Conservation (phyloP, 805 yeast genomes). For the Cyberlindnera mississippiensis region DNA sequence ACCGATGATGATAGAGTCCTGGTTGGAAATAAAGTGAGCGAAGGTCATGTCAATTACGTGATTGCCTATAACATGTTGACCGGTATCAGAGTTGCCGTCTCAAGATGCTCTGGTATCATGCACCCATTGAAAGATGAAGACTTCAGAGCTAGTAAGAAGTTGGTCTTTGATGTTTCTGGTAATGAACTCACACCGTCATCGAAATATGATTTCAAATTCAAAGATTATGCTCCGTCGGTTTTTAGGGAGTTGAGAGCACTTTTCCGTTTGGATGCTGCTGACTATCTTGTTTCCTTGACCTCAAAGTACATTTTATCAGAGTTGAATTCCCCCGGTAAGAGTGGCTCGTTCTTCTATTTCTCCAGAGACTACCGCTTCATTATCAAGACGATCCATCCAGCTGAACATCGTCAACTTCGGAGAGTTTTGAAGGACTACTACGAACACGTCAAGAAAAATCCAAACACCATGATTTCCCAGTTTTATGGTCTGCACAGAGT, state of each 20-base stretch:
- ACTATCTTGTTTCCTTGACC: slow-evolving; percentile 86
- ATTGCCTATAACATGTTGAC: slow-evolving; percentile 97
- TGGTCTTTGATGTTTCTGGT: slow-evolving; percentile 84
- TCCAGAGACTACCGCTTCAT: slow-evolving; percentile 91
- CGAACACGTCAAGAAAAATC: slow-evolving; percentile 74
- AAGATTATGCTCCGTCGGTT: slow-evolving; percentile 93
- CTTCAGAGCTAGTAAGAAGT: slow-evolving; percentile 67
- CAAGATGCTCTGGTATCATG: slow-evolving; percentile 84
- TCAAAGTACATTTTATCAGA: slow-evolving; percentile 91
- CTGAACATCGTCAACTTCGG: slow-evolving; percentile 85
- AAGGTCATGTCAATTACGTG: slow-evolving; percentile 90
- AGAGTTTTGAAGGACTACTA: slow-evolving; percentile 72
- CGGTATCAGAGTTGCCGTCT: slow-evolving; percentile 93
- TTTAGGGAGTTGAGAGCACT: slow-evolving; percentile 76
- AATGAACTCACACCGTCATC: slow-evolving; percentile 90
- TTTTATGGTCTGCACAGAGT: slow-evolving; percentile 94
- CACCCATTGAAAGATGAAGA: slow-evolving; percentile 67
- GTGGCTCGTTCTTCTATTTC: slow-evolving; percentile 94
- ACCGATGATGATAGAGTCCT: slow-evolving; percentile 54
- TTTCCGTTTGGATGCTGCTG: slow-evolving; percentile 93
- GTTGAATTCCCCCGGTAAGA: slow-evolving; percentile 92
- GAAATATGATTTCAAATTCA: slow-evolving; percentile 92
- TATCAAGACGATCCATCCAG: slow-evolving; percentile 90
- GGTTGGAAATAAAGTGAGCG: slow-evolving; percentile 79
- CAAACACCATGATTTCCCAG: slow-evolving; percentile 88